Evolutionary conservation across 2,329 filamentous ascomycete species (phyloP).

Genomic region (Cordyceps tenuipes): DNA sequence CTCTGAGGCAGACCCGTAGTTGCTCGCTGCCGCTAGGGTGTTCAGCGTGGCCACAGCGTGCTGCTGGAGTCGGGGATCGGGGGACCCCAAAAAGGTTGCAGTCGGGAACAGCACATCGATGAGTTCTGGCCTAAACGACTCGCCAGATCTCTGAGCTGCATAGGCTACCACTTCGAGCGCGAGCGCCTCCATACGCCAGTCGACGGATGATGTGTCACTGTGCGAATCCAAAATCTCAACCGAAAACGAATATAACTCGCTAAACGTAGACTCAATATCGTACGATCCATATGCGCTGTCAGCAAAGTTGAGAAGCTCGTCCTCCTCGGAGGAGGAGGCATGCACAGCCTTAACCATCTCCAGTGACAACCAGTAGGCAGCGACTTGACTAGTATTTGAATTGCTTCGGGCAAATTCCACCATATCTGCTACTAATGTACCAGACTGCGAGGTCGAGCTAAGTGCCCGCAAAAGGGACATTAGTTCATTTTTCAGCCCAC

Average conservation of each 20-base stretch:
- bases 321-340: constrained; percentile 43
- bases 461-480: constrained; percentile 47
- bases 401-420: constrained; percentile 53
- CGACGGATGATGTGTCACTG: constrained; percentile 38
- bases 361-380: constrained; percentile 74
- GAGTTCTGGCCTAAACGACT: constrained; percentile 71
- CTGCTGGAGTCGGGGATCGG: constrained; percentile 56
- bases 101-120: constrained; percentile 88
- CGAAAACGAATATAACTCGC: constrained; percentile 64
- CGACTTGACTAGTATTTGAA: constrained; percentile 50
- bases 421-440: constrained; percentile 56
- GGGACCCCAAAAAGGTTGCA: constrained; percentile 77
- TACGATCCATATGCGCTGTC: constrained; percentile 28
- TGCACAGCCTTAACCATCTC: constrained; percentile 57
- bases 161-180: constrained; percentile 74
- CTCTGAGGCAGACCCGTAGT: constrained; percentile 64
- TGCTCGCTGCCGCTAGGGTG: constrained; percentile 64
- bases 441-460: constrained; percentile 49
- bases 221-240: constrained; percentile 51
- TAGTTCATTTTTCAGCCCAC: constrained; percentile 49
- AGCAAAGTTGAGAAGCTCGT: constrained; percentile 56
- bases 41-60: constrained; percentile 83
- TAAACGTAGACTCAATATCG: constrained; percentile 38
- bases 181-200: constrained; percentile 70
- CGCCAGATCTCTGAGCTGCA: constrained; percentile 57